A percentile compares a stretch with the other conserved stretches of the same genome.
These are phyloP conservation scores for Phytophthora sp. DNA, from an alignment of 352 stramenopile genomes.

Conservation along the genomic window DNA sequence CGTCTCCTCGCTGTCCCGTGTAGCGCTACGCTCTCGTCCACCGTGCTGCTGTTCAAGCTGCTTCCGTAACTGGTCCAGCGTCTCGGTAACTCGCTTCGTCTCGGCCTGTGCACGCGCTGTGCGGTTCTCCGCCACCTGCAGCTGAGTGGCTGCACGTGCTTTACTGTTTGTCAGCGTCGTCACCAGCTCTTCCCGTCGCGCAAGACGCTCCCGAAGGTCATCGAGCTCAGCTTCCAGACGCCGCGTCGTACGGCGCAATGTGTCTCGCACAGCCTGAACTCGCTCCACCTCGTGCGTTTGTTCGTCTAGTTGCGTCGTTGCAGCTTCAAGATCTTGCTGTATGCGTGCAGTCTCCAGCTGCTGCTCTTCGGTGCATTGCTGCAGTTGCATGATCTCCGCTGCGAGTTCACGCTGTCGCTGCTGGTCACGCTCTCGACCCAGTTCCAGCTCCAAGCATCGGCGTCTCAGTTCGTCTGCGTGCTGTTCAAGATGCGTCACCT, in stretches of 20 bases:
- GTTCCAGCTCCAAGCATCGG: constrained; percentile 52
- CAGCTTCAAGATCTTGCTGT: constrained; percentile 29
- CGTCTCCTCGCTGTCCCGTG: constrained; percentile 16
- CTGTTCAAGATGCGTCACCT: constrained; percentile 30
- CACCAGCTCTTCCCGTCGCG: constrained; percentile 26
- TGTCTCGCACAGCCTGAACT: constrained; percentile 30
- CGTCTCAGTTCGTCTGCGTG: constrained; percentile 44
- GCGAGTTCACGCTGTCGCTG: constrained; percentile 33
- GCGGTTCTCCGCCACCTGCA: constrained; percentile 46
- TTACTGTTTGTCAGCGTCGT: constrained; percentile 32
- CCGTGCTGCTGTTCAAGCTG: constrained; percentile 32
- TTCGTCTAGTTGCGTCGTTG: constrained; percentile 25
- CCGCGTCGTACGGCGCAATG: constrained; percentile 27
- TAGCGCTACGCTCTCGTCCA: not conserved
- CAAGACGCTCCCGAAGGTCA: constrained; percentile 26
- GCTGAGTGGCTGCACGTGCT: constrained; percentile 30
- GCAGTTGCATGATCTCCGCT: constrained; percentile 30
- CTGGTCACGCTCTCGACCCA: constrained; percentile 40
- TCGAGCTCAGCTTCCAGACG: constrained; percentile 32
- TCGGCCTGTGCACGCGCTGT: constrained; percentile 34
- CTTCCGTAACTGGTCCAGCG: constrained; percentile 34
- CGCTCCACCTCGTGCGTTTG: constrained; percentile 31
- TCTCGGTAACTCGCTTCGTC: constrained; percentile 29
- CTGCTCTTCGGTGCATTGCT: constrained; percentile 30
- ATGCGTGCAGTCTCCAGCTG: constrained; percentile 16